Evolutionary conservation across 371 early-diverging fungal species (phyloP).

Genomic region (Mortierella sp.): DNA sequence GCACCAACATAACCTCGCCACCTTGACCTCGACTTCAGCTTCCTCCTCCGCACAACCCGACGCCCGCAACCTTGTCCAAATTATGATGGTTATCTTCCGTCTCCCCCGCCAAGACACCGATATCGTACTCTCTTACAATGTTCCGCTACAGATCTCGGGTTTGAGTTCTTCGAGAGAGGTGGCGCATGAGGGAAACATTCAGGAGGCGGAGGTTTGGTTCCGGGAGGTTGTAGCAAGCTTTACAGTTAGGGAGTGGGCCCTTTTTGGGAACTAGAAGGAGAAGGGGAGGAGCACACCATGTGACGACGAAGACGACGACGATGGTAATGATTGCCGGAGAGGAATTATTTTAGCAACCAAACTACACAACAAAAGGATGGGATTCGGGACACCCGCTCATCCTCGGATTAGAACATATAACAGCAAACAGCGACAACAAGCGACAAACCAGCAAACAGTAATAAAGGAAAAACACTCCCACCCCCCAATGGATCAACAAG

Average conservation of each 20-base stretch:
- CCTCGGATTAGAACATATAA: background rate
- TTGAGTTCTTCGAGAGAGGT: conserved; percentile 59
- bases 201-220: conserved; percentile 67
- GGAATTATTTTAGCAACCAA: background rate
- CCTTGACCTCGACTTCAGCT: background rate
- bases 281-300: no score
- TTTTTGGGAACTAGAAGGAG: conserved; percentile 62
- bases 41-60: background rate
- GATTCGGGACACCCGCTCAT: background rate
- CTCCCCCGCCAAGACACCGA: conserved; percentile 77
- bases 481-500: background rate
- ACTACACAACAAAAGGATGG: background rate
- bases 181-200: conserved; percentile 38
- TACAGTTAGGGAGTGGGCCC: conserved; percentile 70
- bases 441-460: no score
- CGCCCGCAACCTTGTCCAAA: conserved; percentile 74
- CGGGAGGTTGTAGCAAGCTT: conserved; percentile 60
- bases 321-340: background rate
- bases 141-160: conserved; percentile 66
- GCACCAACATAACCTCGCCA: background rate
- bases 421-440: background rate
- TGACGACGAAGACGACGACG: no score
- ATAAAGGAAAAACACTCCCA: background rate
- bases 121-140: conserved; percentile 81
- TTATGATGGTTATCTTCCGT: conserved; percentile 79